phyloP scores from a whole-genome alignment of 2,329 filamentous ascomycete genomes.

The Tolypocladium nubicola region DNA sequence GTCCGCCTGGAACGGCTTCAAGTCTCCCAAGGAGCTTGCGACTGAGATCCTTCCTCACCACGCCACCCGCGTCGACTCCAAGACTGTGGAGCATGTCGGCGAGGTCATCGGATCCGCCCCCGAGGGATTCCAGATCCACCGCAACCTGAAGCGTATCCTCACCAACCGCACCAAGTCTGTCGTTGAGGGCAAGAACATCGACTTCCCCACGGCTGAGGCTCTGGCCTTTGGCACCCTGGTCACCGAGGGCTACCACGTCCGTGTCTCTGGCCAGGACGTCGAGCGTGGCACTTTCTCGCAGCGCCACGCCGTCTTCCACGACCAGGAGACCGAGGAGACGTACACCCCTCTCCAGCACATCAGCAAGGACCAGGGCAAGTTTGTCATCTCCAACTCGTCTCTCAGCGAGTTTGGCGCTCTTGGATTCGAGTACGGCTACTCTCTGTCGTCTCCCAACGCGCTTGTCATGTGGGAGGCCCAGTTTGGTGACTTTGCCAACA shows the following conservation, averaged over 20 bases:
- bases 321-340: conserved; percentile 87
- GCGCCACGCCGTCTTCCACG: conserved; percentile 92
- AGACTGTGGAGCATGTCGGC: conserved; percentile 72
- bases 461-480: conserved; percentile 99
- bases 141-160: conserved; percentile 95
- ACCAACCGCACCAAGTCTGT: conserved; percentile 84
- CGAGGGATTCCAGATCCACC: conserved; percentile 81
- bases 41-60: conserved; percentile 89
- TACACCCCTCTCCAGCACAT: conserved; percentile 89
- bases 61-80: conserved; percentile 66
- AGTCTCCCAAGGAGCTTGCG: conserved; percentile 94
- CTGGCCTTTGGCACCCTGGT: conserved; percentile 88
- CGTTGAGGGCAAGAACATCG: conserved; percentile 83
- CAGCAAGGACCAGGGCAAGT: conserved; percentile 84
- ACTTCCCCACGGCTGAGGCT: conserved; percentile 95
- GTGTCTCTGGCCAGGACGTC: conserved; percentile 96
- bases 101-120: conserved; percentile 68
- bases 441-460: conserved; percentile 88
- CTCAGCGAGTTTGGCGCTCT: conserved; percentile 61
- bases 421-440: conserved; percentile 98
- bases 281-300: conserved; percentile 99
- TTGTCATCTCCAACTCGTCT: conserved; percentile 95
- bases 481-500: conserved; percentile 99
- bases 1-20: conserved; percentile 98
- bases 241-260: conserved; percentile 89